A percentile compares a stretch with the other conserved stretches of the same genome.
phyloP scores from a whole-genome alignment of 768 basidiomycete genomes.

The Russula brevipes region DNA sequence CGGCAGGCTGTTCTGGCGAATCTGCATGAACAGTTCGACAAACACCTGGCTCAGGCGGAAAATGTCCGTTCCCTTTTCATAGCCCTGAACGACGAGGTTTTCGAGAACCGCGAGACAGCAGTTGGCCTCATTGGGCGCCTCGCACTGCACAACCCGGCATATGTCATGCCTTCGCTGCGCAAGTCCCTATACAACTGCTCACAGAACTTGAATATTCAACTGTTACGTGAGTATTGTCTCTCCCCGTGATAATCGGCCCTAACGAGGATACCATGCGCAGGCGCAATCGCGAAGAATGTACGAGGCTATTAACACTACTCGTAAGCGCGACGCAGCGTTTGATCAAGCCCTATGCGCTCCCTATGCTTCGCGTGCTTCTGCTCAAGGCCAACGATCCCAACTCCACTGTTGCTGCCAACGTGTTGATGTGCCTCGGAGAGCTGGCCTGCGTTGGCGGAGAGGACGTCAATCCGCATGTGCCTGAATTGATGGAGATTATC shows the following conservation, averaged over 20 bases:
- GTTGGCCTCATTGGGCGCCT: conserved; percentile 89
- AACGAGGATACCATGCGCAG: conserved; percentile 36
- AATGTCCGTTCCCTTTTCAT: conserved; percentile 97
- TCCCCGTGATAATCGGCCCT: not conserved
- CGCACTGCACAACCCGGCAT: conserved; percentile 93
- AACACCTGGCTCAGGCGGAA: conserved; percentile 95
- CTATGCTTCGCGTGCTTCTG: conserved; percentile 89
- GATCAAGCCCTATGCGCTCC: conserved; percentile 92
- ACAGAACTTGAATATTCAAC: conserved; percentile 97
- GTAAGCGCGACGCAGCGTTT: conserved; percentile 89
- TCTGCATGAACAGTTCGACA: conserved; percentile 91
- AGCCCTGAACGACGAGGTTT: conserved; percentile 94
- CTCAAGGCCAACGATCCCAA: conserved; percentile 84
- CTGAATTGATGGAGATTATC: conserved; percentile 86
- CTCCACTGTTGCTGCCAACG: conserved; percentile 84
- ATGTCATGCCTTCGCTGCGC: conserved; percentile 95
- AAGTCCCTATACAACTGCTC: conserved; percentile 94
- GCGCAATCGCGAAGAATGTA: conserved; percentile 87
- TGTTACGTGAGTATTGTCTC: conserved; percentile 53
- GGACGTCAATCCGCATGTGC: conserved; percentile 76
- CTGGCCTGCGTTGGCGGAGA: conserved; percentile 91
- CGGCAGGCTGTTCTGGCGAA: conserved; percentile 80
- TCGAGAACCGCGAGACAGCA: conserved; percentile 88
- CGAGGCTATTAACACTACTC: conserved; percentile 80
- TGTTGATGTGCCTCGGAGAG: conserved; percentile 92